These are phyloP conservation scores for Chalciporus sphaerocephalus DNA, from an alignment of 768 basidiomycete species.

Conservation along the genomic window DNA sequence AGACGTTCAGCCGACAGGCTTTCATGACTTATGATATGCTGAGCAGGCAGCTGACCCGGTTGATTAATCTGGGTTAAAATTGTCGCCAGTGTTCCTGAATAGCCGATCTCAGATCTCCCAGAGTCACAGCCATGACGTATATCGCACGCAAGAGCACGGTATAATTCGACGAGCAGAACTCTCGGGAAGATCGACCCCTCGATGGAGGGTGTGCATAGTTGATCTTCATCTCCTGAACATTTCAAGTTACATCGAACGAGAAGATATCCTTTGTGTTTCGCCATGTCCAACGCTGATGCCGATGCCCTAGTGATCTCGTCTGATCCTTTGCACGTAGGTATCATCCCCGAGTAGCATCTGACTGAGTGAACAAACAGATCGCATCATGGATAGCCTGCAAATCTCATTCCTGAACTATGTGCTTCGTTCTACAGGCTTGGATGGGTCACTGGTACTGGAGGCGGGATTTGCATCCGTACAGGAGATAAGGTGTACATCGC, in stretches of 20 bases:
- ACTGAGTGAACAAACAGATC: background rate
- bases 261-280: background rate
- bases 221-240: no score
- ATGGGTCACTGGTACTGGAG: conserved; percentile 91
- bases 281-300: conserved; percentile 22
- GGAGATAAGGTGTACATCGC: conserved; percentile 80
- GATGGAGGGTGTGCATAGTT: background rate
- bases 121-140: no score
- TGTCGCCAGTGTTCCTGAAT: no score
- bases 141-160: no score
- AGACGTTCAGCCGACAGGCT: no score
- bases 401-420: conserved; percentile 84
- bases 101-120: no score
- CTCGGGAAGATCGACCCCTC: background rate
- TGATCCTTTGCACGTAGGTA: conserved; percentile 59
- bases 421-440: conserved; percentile 80
- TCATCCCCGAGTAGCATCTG: background rate
- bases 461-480: conserved; percentile 69
- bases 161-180: no score
- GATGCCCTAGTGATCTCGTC: conserved; percentile 56
- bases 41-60: no score
- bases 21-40: no score
- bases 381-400: conserved; percentile 62
- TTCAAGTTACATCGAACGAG: no score
- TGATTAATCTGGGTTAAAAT: no score